Percentiles rank a stretch among this genome's conserved stretches.
Evolutionary conservation across 2,329 filamentous ascomycete genomes (phyloP).

Genomic region (Penicillium italicum): DNA sequence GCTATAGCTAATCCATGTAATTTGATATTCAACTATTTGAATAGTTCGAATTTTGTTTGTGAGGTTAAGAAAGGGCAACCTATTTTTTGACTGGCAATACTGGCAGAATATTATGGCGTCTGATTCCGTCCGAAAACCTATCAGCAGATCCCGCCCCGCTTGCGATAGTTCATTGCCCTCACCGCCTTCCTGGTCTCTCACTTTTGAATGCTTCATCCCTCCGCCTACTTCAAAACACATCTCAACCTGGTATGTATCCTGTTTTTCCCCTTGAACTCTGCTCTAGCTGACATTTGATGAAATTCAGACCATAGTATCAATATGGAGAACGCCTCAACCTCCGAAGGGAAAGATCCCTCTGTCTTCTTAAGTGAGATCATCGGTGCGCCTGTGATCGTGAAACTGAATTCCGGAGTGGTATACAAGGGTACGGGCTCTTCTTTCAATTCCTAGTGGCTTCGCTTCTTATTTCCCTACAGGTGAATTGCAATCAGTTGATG

Average conservation of each 20-base stretch:
- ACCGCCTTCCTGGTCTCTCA: slow-evolving; percentile 6
- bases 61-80: neutral
- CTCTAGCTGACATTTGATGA: neutral
- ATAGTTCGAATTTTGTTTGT: neutral
- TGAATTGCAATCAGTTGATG: slow-evolving; percentile 93
- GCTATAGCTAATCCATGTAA: rapidly evolving
- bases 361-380: slow-evolving; percentile 93
- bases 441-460: neutral
- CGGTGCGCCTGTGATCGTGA: slow-evolving; percentile 88
- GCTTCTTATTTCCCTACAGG: slow-evolving; percentile 51
- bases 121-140: neutral
- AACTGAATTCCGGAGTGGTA: slow-evolving; percentile 96
- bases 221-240: neutral
- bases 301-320: neutral
- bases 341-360: slow-evolving; percentile 85
- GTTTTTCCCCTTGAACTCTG: neutral
- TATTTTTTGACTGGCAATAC: neutral
- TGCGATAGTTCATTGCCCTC: slow-evolving; percentile 4
- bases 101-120: neutral
- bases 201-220: slow-evolving; percentile 4
- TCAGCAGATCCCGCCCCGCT: slow-evolving; percentile 3
- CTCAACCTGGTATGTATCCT: neutral
- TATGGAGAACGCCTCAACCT: slow-evolving; percentile 71
- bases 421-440: slow-evolving; percentile 71
- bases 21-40: neutral